These are phyloP conservation scores for Phytomonas serpens DNA, from an alignment of 208 protist genomes.

Conservation along the genomic window DNA sequence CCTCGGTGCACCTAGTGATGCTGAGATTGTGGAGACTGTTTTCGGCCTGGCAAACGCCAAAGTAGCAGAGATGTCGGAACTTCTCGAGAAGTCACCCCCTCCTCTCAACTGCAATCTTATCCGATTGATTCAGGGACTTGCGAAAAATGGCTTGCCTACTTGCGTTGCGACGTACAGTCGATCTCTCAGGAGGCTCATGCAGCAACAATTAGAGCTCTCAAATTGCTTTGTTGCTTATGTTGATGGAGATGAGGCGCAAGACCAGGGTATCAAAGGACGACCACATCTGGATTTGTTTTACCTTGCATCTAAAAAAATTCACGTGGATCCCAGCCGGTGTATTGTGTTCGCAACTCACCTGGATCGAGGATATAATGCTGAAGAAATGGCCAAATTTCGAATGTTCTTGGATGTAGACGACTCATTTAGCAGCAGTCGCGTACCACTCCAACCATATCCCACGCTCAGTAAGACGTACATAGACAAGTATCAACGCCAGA, in stretches of 20 bases:
- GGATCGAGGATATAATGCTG: constrained; percentile 60
- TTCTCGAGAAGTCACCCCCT: constrained; percentile 42
- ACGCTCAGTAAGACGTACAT: constrained; percentile 20
- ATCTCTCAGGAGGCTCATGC: constrained; percentile 53
- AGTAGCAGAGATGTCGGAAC: constrained; percentile 78
- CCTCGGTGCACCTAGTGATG: constrained; percentile 76
- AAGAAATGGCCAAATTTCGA: constrained; percentile 55
- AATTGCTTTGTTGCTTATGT: constrained; percentile 64
- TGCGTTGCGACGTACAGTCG: constrained; percentile 81
- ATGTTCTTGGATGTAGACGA: constrained; percentile 90
- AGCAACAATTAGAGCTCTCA: constrained; percentile 40
- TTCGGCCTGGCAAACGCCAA: constrained; percentile 88
- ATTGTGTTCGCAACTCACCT: constrained; percentile 75
- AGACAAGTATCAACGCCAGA: constrained; percentile 19
- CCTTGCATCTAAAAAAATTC: constrained; percentile 76
- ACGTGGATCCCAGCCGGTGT: constrained; percentile 64
- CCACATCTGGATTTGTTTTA: constrained; percentile 78
- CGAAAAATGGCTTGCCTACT: constrained; percentile 45
- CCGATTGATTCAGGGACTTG: constrained; percentile 43
- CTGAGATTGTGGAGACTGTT: constrained; percentile 86
- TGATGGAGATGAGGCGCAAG: constrained; percentile 84
- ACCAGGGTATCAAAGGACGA: constrained; percentile 58
- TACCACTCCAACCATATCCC: constrained; percentile 34
- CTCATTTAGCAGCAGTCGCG: constrained; percentile 60
- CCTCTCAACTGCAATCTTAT: constrained; percentile 47